Conservation (phyloP, 768 basidiomycete species). For the Macrolepiota dolichaula region DNA sequence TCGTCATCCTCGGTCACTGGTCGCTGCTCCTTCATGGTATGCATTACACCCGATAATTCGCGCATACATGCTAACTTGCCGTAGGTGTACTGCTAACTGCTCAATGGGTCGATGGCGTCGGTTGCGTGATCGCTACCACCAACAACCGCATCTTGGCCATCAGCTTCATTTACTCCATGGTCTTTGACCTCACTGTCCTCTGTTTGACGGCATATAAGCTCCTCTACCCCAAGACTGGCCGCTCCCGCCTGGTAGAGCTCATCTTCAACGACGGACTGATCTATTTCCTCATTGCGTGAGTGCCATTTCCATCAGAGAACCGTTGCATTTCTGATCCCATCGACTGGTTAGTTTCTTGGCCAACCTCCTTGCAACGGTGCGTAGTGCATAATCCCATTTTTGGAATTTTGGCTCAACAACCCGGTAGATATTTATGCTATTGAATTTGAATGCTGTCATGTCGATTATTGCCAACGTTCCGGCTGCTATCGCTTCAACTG, state of each 20-base stretch:
- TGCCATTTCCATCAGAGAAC: constrained; percentile 2
- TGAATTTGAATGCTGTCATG: constrained; percentile 70
- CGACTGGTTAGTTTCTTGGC: constrained; percentile 50
- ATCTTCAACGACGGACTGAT: constrained; percentile 73
- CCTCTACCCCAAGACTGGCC: constrained; percentile 36
- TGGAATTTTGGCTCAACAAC: neutral
- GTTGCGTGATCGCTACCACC: constrained; percentile 59
- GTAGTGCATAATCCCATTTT: constrained; percentile 14
- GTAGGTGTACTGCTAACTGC: constrained; percentile 61
- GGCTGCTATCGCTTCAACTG: constrained; percentile 64
- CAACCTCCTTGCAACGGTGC: constrained; percentile 64
- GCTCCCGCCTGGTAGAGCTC: constrained; percentile 57
- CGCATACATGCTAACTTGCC: neutral
- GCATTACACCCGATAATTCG: constrained; percentile 5
- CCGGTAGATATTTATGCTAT: constrained; percentile 53
- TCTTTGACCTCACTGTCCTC: constrained; percentile 64
- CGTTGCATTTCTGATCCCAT: neutral
- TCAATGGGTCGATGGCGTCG: constrained; percentile 41
- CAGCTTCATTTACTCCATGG: constrained; percentile 74
- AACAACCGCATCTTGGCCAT: constrained; percentile 57
- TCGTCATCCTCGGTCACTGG: constrained; percentile 68
- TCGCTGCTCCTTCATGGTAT: constrained; percentile 65
- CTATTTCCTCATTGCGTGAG: constrained; percentile 71
- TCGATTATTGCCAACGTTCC: constrained; percentile 73
- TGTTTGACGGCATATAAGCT: constrained; percentile 62